Evolutionary conservation across 1,284 basidiomycete species (phyloP).

Genomic region (Austropuccinia psidii): DNA sequence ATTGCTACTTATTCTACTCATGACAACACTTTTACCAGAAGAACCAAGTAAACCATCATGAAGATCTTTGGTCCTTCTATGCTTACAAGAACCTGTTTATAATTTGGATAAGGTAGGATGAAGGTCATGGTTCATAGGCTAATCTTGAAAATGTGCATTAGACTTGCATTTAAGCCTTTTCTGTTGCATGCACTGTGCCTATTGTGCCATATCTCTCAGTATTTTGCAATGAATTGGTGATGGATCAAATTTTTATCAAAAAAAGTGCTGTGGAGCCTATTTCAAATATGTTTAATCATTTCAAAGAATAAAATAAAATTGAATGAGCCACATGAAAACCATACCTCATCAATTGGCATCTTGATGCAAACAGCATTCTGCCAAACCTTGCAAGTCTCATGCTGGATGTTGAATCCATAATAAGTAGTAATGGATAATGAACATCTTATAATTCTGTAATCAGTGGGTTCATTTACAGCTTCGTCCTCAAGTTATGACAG

Average conservation of each 20-base stretch:
- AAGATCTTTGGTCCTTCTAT: neutral
- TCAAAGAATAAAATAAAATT: no score
- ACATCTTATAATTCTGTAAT: conserved; percentile 52
- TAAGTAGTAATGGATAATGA: conserved; percentile 65
- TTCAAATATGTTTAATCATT: no score
- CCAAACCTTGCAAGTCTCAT: conserved; percentile 83
- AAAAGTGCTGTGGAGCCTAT: conserved; percentile 59
- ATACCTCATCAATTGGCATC: conserved; percentile 56
- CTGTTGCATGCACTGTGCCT: conserved; percentile 9
- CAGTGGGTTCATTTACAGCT: neutral
- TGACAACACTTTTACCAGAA: neutral
- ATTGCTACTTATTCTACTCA: neutral
- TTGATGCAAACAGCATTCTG: conserved; percentile 77
- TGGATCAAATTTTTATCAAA: conserved; percentile 48
- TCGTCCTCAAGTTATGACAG: neutral
- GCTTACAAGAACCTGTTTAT: no score
- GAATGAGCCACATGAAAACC: no score
- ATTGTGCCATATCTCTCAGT: neutral
- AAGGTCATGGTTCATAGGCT: neutral
- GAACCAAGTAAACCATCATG: neutral
- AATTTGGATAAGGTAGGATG: neutral
- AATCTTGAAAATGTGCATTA: neutral
- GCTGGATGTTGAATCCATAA: conserved; percentile 85
- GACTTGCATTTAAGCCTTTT: conserved; percentile 12
- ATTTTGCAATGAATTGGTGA: conserved; percentile 13